Conservation (phyloP, 2,329 filamentous ascomycete genomes). For the Aspergillus carbonarius region DNA sequence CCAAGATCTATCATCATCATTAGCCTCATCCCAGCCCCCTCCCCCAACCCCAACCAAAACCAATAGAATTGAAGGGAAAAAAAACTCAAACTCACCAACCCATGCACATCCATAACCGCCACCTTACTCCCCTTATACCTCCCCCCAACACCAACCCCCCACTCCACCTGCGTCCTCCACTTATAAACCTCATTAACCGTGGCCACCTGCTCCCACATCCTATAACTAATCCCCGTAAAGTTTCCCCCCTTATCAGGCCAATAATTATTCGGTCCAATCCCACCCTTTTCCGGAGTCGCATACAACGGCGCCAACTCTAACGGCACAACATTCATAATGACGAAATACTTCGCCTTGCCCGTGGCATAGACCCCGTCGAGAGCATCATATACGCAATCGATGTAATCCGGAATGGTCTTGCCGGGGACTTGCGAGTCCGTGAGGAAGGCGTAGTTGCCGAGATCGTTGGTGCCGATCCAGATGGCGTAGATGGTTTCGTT, state of each 20-base stretch:
- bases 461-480: conserved; percentile 81
- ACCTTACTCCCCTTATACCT: conserved; percentile 58
- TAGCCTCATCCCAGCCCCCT: background rate
- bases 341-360: conserved; percentile 66
- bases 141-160: conserved; percentile 41
- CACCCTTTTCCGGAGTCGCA: conserved; percentile 49
- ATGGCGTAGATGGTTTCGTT: conserved; percentile 70
- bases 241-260: conserved; percentile 53
- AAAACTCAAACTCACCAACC: conserved; percentile 44
- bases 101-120: conserved; percentile 67
- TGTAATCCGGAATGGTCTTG: conserved; percentile 63
- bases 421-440: conserved; percentile 61
- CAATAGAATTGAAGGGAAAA: background rate
- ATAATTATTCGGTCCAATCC: conserved; percentile 45
- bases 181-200: conserved; percentile 53
- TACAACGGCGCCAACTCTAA: conserved; percentile 69
- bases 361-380: conserved; percentile 64
- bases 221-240: conserved; percentile 49
- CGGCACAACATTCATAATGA: conserved; percentile 68
- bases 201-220: conserved; percentile 54
- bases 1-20: conserved; percentile 29
- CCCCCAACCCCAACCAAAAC: background rate
- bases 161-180: conserved; percentile 52
- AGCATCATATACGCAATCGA: conserved; percentile 65
- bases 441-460: conserved; percentile 66